A percentile compares a stretch with the other conserved stretches of the same genome.
phyloP scores from a whole-genome alignment of 176 grass and related monocot species.

The Ensete ventricosum region DNA sequence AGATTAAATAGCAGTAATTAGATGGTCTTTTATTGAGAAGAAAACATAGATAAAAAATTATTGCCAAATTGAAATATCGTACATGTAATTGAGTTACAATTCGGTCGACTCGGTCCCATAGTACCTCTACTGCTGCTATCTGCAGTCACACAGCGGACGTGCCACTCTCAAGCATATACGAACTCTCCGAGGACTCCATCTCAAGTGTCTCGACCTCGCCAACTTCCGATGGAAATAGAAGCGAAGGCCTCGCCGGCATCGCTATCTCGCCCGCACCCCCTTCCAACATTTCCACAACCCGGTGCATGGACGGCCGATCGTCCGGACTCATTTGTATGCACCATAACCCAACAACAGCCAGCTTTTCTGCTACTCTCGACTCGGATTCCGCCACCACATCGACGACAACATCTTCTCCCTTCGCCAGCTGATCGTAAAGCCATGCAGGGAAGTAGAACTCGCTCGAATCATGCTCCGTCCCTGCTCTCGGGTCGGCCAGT shows the following conservation, averaged over 20 bases:
- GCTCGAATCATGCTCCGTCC: background rate
- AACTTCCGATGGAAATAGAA: background rate
- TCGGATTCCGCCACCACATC: background rate
- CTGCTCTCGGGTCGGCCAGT: background rate
- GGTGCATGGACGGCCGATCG: background rate
- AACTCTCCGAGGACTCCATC: background rate
- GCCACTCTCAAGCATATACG: background rate
- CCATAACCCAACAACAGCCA: background rate
- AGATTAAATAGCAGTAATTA: too few species aligned
- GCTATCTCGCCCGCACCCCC: background rate
- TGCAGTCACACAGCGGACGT: too few species aligned
- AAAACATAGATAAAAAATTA: too few species aligned
- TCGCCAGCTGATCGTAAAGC: conserved; percentile 1
- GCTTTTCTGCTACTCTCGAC: background rate
- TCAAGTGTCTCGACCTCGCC: background rate
- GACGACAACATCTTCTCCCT: background rate
- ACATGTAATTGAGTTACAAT: too few species aligned
- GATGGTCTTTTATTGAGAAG: too few species aligned
- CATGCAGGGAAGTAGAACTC: background rate
- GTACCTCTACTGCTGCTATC: too few species aligned
- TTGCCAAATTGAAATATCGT: too few species aligned
- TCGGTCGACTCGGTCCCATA: too few species aligned
- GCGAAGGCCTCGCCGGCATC: background rate
- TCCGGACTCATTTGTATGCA: conserved; percentile 2
- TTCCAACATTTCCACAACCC: background rate